Evolutionary conservation across 805 yeast genomes (phyloP).

Genomic region (Pichia pseudocactophila): DNA sequence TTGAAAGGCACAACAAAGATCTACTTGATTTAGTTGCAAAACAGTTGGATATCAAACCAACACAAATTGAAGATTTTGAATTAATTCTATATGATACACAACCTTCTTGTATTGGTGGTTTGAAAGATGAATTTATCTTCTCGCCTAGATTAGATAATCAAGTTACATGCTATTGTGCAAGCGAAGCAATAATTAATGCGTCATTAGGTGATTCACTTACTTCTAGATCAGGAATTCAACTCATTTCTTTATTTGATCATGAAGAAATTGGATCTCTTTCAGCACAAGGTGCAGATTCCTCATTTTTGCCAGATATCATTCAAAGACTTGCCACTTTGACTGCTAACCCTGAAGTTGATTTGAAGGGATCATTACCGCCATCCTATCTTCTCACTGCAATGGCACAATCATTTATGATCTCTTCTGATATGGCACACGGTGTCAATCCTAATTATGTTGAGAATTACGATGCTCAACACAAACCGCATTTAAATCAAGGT

Average conservation of each 20-base stretch:
- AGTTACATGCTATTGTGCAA: slow-evolving; percentile 77
- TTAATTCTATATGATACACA: slow-evolving; percentile 80
- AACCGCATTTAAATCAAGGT: slow-evolving; percentile 77
- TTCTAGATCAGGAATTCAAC: slow-evolving; percentile 49
- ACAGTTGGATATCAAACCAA: slow-evolving; percentile 44
- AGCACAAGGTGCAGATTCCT: slow-evolving; percentile 95
- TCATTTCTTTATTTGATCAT: slow-evolving; percentile 85
- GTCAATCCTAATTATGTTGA: slow-evolving; percentile 85
- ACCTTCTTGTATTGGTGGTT: slow-evolving; percentile 75
- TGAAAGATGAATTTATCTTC: slow-evolving; percentile 83
- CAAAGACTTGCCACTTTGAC: slow-evolving; percentile 51
- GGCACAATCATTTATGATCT: slow-evolving; percentile 76
- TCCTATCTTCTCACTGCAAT: slow-evolving; percentile 44
- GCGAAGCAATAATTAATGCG: slow-evolving; percentile 55
- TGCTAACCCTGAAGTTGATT: slow-evolving; percentile 32
- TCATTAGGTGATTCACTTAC: slow-evolving; percentile 22
- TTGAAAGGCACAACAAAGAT: slow-evolving; percentile 69
- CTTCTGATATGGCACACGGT: slow-evolving; percentile 97
- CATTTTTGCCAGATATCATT: slow-evolving; percentile 73
- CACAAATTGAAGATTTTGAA: slow-evolving; percentile 81
- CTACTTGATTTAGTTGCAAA: slow-evolving; percentile 60
- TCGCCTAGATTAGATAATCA: slow-evolving; percentile 88
- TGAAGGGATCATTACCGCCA: slow-evolving; percentile 21
- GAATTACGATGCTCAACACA: slow-evolving; percentile 68
- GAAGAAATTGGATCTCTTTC: slow-evolving; percentile 92